Evolutionary conservation across 768 basidiomycete species (phyloP).

Genomic region (Favolaschia claudopus): DNA sequence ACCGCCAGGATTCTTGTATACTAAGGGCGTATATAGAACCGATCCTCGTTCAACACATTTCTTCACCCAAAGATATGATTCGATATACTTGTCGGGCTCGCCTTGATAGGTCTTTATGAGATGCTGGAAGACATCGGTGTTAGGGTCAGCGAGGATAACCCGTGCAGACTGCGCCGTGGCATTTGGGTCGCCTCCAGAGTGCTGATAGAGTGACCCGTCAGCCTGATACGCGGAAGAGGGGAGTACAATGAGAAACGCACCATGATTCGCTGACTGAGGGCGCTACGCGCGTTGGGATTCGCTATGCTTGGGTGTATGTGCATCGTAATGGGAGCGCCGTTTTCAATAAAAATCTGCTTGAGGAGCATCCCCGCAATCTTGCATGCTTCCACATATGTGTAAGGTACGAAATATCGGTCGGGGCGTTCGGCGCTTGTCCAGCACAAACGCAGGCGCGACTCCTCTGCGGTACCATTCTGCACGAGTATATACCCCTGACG

Average conservation of each 20-base stretch:
- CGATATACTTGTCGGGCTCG: constrained; percentile 75
- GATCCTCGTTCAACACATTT: constrained; percentile 77
- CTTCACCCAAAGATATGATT: constrained; percentile 85
- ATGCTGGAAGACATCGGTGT: constrained; percentile 77
- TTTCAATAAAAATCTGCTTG: constrained; percentile 78
- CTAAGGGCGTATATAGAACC: constrained; percentile 73
- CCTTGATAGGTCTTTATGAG: constrained; percentile 78
- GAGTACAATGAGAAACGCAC: constrained; percentile 42
- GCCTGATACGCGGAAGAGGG: neutral
- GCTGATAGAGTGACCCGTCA: constrained; percentile 49
- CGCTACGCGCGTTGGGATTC: constrained; percentile 74
- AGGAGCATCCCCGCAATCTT: constrained; percentile 77
- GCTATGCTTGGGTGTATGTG: constrained; percentile 85
- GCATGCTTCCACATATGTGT: constrained; percentile 86
- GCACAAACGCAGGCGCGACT: constrained; percentile 76
- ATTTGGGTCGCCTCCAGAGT: constrained; percentile 82
- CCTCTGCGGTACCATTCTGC: constrained; percentile 72
- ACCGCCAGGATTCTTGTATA: constrained; percentile 87
- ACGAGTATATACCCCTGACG: constrained; percentile 78
- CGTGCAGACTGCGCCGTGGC: constrained; percentile 75
- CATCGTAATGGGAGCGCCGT: constrained; percentile 72
- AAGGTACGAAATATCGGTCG: constrained; percentile 80
- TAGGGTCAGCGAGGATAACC: constrained; percentile 82
- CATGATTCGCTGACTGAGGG: constrained; percentile 75
- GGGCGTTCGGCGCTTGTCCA: constrained; percentile 77